phyloP scores from a whole-genome alignment of 345 rosid species.

The Trapa bicornis region DNA sequence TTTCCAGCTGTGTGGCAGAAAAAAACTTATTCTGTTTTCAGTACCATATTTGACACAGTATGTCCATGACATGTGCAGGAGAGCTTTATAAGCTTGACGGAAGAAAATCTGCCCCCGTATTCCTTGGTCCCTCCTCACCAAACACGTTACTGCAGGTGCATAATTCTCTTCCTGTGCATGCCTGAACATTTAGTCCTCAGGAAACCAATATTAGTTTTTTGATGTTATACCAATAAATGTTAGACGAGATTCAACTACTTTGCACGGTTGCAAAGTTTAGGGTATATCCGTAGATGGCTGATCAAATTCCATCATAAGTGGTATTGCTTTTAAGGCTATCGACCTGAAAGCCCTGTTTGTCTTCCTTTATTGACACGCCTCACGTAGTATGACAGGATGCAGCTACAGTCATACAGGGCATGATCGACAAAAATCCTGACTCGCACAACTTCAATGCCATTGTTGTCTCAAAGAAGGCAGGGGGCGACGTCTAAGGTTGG shows the following conservation, averaged over 20 bases:
- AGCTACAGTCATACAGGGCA: slow-evolving; percentile 49
- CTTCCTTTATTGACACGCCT: background rate
- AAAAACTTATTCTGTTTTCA: background rate
- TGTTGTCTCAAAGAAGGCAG: slow-evolving; percentile 39
- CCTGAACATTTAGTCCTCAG: background rate
- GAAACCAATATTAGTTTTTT: background rate
- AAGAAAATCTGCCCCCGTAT: slow-evolving; percentile 64
- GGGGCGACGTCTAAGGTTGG: slow-evolving; percentile 5
- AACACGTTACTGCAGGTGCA: slow-evolving; percentile 58
- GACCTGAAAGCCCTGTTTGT: background rate
- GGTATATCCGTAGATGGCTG: background rate
- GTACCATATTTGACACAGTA: background rate
- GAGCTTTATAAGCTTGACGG: slow-evolving; percentile 91
- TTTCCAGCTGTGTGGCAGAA: background rate
- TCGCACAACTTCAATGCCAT: slow-evolving; percentile 80
- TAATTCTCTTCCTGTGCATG: background rate
- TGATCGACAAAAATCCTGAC: slow-evolving; percentile 67
- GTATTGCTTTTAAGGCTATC: background rate
- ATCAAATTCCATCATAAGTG: background rate
- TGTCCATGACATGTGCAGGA: slow-evolving; percentile 24
- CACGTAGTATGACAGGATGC: slow-evolving; percentile 45
- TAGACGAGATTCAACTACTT: background rate
- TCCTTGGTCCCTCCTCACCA: slow-evolving; percentile 65
- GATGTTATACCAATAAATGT: background rate
- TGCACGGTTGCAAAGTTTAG: background rate